Evolutionary conservation across 2,329 filamentous ascomycete species (phyloP), one percentile per base, ranked within the genome.

Genomic region (Scytalidium sp.): DNA sequence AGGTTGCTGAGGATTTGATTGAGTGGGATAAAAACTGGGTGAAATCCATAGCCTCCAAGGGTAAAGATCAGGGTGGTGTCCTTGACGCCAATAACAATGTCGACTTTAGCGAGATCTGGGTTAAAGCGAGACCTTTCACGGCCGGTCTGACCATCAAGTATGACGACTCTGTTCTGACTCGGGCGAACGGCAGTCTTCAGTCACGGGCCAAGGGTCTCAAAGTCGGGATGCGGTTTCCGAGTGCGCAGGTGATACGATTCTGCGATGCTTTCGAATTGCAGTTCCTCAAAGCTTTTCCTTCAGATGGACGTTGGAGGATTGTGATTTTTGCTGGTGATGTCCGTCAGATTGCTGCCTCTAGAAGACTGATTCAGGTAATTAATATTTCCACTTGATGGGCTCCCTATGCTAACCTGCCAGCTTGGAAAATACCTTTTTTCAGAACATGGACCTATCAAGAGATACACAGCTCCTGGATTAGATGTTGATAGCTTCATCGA

Each of bases 1-100:
- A 68, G 4, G 76, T 87, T 2, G 85, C 85, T 0, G 71, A 82
- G 50, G 77, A 84, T 32, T 74, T 88, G 1, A 88, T 89, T 53
- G 70, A 74, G 4, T 82, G 84, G 52, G 80, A 84, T 56, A 75
- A 78, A 50, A 70, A 69, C 27, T 81, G 83, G 55, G 77, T 75
- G 3, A 68, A 74, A 1, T 68, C 84, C 0, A 84, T 83, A 61
- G 0, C 78, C 78, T 5, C 82, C 80, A 58, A 78, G 46, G 75
- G 77, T 46, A 81, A 81, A n/a, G n/a, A n/a, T n/a, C n/a, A n/a
- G n/a, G n/a, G n/a, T n/a, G n/a, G n/a, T n/a, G n/a, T n/a, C n/a
- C n/a, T n/a, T n/a, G n/a, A n/a, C n/a, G n/a, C n/a, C n/a, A n/a
- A n/a, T n/a, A n/a, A n/a, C n/a, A n/a, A n/a, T 0, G 75, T 85